Conservation (phyloP, 139 green algal species). For the Chloropicon primus region DNA sequence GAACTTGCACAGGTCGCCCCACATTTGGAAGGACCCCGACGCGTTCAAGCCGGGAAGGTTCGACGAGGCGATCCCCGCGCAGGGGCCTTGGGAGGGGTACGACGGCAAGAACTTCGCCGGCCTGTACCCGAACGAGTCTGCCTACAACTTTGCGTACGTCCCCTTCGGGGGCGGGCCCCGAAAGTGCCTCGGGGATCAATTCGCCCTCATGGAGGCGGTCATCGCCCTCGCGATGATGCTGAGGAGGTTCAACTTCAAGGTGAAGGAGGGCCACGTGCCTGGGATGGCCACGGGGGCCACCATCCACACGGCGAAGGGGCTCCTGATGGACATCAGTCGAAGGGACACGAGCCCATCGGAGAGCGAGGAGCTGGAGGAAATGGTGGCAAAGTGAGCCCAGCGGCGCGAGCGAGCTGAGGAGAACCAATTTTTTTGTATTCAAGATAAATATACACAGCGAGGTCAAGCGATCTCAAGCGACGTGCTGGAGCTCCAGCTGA, state of each 20-base stretch:
- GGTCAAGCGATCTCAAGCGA: too few species aligned
- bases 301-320: constrained; percentile 90
- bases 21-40: constrained; percentile 89
- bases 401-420: too few species aligned
- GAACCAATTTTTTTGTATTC: too few species aligned
- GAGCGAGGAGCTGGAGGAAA: not conserved
- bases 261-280: constrained; percentile 31
- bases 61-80: constrained; percentile 21
- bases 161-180: constrained; percentile 88
- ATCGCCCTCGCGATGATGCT: constrained; percentile 76
- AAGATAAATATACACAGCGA: too few species aligned
- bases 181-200: constrained; percentile 98
- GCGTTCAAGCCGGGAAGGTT: constrained; percentile 84
- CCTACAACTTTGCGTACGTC: constrained; percentile 92
- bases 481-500: not conserved
- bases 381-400: not conserved
- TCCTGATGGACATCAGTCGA: not conserved
- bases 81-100: constrained; percentile 52
- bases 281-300: constrained; percentile 88
- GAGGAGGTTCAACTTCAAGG: constrained; percentile 53
- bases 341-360: too few species aligned
- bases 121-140: constrained; percentile 90
- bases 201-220: constrained; percentile 77
- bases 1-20: constrained; percentile 91
- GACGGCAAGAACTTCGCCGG: constrained; percentile 38